Conservation (phyloP, 495 filamentous ascomycete species). For the Mytilinidion resinicola region DNA sequence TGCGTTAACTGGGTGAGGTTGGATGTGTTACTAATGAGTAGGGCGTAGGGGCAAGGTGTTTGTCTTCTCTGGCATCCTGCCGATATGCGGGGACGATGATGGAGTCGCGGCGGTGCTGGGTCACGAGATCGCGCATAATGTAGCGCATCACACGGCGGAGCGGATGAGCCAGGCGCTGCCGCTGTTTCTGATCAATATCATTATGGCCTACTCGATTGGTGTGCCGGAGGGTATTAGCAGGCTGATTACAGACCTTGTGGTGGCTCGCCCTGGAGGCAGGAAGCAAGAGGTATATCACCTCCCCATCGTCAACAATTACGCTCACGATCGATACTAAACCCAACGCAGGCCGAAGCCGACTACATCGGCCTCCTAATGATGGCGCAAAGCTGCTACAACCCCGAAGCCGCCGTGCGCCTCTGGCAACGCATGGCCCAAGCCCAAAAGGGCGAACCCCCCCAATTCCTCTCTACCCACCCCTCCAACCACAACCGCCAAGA, state of each 20-base stretch:
- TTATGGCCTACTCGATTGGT: conserved; percentile 47
- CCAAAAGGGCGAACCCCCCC: conserved; percentile 54
- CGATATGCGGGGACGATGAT: conserved; percentile 62
- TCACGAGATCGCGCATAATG: conserved; percentile 91
- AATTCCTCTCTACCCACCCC: conserved; percentile 85
- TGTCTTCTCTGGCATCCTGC: conserved; percentile 75
- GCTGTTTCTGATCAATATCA: conserved; percentile 47
- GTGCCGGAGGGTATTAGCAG: conserved; percentile 43
- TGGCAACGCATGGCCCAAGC: conserved; percentile 71
- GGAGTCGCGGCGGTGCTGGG: conserved; percentile 79
- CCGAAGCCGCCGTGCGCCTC: conserved; percentile 61
- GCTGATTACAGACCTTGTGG: conserved; percentile 53
- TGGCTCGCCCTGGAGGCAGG: conserved; percentile 63
- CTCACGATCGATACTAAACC: background rate
- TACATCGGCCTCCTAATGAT: conserved; percentile 76
- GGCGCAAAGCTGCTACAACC: conserved; percentile 64
- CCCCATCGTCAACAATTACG: background rate
- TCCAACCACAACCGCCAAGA: conserved; percentile 64
- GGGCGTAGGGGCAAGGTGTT: conserved; percentile 72
- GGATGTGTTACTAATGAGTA: background rate
- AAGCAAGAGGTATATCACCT: conserved; percentile 48
- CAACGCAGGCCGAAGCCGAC: conserved; percentile 60
- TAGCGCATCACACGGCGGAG: conserved; percentile 76
- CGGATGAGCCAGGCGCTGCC: conserved; percentile 59
- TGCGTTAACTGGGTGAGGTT: background rate